These are phyloP conservation scores for Trichophyton verrucosum DNA, from an alignment of 2,329 filamentous ascomycete species.

Conservation along the genomic window DNA sequence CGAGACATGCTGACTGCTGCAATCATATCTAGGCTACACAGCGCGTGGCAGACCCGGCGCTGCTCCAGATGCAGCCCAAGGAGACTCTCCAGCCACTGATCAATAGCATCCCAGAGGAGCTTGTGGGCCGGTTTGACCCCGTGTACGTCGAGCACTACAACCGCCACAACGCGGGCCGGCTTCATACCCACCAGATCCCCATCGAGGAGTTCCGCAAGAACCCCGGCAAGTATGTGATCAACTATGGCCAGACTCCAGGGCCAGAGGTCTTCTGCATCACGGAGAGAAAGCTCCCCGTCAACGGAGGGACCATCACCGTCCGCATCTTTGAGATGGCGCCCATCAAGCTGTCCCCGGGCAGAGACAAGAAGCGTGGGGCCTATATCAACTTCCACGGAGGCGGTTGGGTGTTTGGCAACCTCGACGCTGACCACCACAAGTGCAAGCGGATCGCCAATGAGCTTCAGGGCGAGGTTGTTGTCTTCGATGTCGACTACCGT, in stretches of 20 bases:
- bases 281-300: conserved; percentile 29
- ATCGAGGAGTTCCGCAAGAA: conserved; percentile 30
- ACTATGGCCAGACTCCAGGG: conserved; percentile 28
- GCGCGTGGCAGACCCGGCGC: conserved; percentile 12
- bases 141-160: conserved; percentile 33
- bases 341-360: conserved; percentile 17
- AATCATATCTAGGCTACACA: neutral
- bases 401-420: conserved; percentile 34
- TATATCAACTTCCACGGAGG: conserved; percentile 34
- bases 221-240: conserved; percentile 27
- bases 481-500: conserved; percentile 35
- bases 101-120: conserved; percentile 30
- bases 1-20: neutral
- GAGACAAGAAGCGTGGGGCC: conserved; percentile 23
- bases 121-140: conserved; percentile 30
- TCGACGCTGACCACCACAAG: conserved; percentile 28
- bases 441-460: conserved; percentile 31
- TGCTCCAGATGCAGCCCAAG: conserved; percentile 19
- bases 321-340: conserved; percentile 30
- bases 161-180: conserved; percentile 30
- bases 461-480: conserved; percentile 29
- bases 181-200: conserved; percentile 32
- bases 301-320: conserved; percentile 29
- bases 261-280: conserved; percentile 29
- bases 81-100: conserved; percentile 25